Percentiles rank a stretch among this genome's conserved stretches.
Conservation (phyloP, 176 grass and related monocot species). For the Rhipidocladum racemiflorum region DNA sequence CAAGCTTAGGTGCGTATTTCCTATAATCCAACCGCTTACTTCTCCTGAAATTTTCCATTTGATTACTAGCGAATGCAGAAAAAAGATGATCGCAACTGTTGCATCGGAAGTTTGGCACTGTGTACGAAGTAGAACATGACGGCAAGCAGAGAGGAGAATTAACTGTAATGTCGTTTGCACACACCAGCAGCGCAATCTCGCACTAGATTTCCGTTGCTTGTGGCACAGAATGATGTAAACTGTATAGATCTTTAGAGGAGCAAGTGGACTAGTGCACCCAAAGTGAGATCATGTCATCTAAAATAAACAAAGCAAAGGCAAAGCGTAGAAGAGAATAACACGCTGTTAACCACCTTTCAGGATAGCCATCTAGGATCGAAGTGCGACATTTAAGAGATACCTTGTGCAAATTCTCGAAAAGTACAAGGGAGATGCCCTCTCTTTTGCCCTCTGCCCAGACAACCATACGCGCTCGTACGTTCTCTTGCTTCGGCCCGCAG, state of each 20-base stretch:
- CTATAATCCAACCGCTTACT: not conserved
- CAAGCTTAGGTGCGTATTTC: constrained; percentile 51
- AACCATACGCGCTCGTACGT: not conserved
- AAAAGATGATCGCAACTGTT: not conserved
- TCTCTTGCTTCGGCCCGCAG: not conserved
- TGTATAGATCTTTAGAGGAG: constrained; percentile 22
- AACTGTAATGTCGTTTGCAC: not conserved
- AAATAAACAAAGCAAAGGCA: constrained; percentile 4
- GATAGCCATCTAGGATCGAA: not conserved
- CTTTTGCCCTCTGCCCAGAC: constrained; percentile 22
- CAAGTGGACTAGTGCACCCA: constrained; percentile 37
- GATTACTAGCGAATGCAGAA: not conserved
- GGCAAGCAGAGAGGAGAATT: constrained; percentile 16
- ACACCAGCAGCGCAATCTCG: constrained; percentile 26
- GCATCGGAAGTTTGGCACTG: not conserved
- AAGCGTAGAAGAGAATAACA: constrained; percentile 10
- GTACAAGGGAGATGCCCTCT: not conserved
- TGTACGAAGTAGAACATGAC: not conserved
- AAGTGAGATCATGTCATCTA: constrained; percentile 34
- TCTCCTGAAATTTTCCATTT: not conserved
- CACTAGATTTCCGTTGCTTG: constrained; percentile 29
- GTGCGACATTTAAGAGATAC: constrained; percentile 18
- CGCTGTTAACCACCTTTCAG: not conserved
- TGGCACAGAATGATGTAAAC: constrained; percentile 40
- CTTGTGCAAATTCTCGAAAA: constrained; percentile 34